These are phyloP conservation scores for Tillandsia fasciculata DNA, from an alignment of 176 grass and related monocot genomes.

Conservation along the genomic window DNA sequence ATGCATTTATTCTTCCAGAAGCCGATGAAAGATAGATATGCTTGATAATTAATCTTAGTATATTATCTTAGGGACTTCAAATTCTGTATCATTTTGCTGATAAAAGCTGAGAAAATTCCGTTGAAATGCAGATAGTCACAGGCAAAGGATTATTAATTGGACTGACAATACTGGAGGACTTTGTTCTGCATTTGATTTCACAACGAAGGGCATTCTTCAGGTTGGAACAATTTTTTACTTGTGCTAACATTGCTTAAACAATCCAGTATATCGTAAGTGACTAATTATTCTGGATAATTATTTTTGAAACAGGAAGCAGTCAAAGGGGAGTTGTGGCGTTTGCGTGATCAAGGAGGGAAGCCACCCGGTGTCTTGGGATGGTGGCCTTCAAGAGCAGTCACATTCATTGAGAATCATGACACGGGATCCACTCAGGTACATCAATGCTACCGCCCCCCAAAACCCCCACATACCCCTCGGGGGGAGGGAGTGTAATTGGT, in stretches of 20 bases:
- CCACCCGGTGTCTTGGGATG: slow-evolving; percentile 85
- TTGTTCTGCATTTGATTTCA: slow-evolving; percentile 90
- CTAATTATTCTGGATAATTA: neutral
- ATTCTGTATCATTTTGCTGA: neutral
- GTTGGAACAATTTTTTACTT: slow-evolving; percentile 20
- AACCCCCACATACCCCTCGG: too few species aligned
- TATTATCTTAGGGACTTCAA: neutral
- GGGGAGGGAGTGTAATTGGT: too few species aligned
- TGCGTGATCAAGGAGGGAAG: slow-evolving; percentile 63
- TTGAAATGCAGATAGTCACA: slow-evolving; percentile 52
- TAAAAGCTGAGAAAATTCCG: neutral
- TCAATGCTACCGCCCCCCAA: neutral
- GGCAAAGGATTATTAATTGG: slow-evolving; percentile 84
- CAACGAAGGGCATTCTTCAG: slow-evolving; percentile 95
- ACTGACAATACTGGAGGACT: slow-evolving; percentile 62
- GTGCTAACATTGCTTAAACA: neutral
- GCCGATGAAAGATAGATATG: too few species aligned
- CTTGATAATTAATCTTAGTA: too few species aligned
- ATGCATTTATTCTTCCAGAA: too few species aligned
- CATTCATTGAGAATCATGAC: slow-evolving; percentile 96
- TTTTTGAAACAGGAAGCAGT: slow-evolving; percentile 69
- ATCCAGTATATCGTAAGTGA: neutral
- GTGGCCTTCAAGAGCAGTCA: slow-evolving; percentile 95
- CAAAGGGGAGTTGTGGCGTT: slow-evolving; percentile 81
- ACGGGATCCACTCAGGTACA: slow-evolving; percentile 94